Conservation (phyloP, 1,139 yeast genomes). For the Pichia sp. region DNA sequence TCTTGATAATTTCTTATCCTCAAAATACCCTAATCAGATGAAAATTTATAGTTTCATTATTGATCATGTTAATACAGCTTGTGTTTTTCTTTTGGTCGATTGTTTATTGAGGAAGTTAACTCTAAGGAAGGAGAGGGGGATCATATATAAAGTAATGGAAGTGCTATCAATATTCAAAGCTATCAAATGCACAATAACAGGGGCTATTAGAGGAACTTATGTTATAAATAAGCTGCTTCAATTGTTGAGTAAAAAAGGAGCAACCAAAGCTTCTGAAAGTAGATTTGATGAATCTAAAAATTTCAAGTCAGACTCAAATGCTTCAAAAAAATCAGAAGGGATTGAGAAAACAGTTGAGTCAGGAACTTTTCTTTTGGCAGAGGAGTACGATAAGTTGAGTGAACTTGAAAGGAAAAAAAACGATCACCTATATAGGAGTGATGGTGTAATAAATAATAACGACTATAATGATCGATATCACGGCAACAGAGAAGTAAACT, state of each 20-base stretch:
- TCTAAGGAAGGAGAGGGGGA: conserved; percentile 12
- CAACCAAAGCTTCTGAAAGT: not conserved
- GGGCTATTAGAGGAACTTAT: conserved; percentile 26
- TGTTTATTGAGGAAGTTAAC: conserved; percentile 19
- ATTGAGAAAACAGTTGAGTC: too few species aligned
- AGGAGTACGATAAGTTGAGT: too few species aligned
- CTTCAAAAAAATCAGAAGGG: too few species aligned
- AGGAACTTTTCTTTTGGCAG: too few species aligned
- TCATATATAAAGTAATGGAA: conserved; percentile 14
- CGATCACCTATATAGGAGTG: too few species aligned
- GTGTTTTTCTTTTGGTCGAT: conserved; percentile 25
- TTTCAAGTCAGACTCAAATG: too few species aligned
- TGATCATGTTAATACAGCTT: conserved; percentile 21
- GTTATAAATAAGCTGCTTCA: conserved; percentile 21
- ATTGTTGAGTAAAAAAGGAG: conserved; percentile 10
- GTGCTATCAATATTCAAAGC: conserved; percentile 19
- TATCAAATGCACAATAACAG: conserved; percentile 20
- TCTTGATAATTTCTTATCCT: conserved; percentile 15
- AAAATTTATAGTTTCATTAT: conserved; percentile 22
- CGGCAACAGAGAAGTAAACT: not conserved
- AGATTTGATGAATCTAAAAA: too few species aligned
- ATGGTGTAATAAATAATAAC: too few species aligned
- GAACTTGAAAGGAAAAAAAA: too few species aligned
- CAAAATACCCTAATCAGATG: conserved; percentile 13
- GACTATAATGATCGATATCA: too few species aligned